Evolutionary conservation across 2,329 filamentous ascomycete species (phyloP).

Genomic region (Trichoderma hamatum): DNA sequence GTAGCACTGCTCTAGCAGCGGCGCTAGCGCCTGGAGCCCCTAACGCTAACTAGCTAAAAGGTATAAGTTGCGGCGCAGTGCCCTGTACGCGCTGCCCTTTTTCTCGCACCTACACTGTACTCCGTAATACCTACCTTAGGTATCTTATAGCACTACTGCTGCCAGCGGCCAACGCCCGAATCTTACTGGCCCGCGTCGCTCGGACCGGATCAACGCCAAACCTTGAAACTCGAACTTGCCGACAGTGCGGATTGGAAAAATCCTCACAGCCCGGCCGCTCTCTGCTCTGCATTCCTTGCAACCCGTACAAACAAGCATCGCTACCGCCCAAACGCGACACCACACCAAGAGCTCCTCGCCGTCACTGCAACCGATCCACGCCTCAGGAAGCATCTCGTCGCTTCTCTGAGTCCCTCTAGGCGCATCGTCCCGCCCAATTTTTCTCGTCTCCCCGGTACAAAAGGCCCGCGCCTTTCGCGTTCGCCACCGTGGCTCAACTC

Average conservation of each 20-base stretch:
- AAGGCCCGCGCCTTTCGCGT: conserved; percentile 35
- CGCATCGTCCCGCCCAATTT: conserved; percentile 19
- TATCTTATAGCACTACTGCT: not conserved
- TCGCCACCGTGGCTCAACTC: conserved; percentile 41
- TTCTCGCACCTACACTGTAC: not conserved
- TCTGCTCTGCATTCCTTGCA: conserved; percentile 11
- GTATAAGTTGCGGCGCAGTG: not conserved
- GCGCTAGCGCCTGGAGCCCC: conserved; percentile 6
- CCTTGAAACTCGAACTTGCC: conserved; percentile 39
- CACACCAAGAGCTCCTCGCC: conserved; percentile 14
- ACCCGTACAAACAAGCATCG: conserved; percentile 11
- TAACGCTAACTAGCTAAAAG: not conserved
- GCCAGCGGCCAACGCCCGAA: not conserved
- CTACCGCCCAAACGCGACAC: conserved; percentile 16
- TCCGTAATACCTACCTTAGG: not conserved
- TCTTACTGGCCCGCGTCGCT: conserved; percentile 37
- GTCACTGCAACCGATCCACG: not conserved
- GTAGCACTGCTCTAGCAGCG: not conserved
- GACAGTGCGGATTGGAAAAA: conserved; percentile 50
- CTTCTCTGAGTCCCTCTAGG: conserved; percentile 20
- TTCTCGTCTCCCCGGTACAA: conserved; percentile 33
- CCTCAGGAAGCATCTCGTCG: not conserved
- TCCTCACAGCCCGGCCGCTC: conserved; percentile 44
- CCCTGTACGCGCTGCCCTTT: not conserved
- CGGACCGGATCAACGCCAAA: conserved; percentile 47